Conservation (phyloP, 2,329 filamentous ascomycete species). For the Fusarium pininemorale region DNA sequence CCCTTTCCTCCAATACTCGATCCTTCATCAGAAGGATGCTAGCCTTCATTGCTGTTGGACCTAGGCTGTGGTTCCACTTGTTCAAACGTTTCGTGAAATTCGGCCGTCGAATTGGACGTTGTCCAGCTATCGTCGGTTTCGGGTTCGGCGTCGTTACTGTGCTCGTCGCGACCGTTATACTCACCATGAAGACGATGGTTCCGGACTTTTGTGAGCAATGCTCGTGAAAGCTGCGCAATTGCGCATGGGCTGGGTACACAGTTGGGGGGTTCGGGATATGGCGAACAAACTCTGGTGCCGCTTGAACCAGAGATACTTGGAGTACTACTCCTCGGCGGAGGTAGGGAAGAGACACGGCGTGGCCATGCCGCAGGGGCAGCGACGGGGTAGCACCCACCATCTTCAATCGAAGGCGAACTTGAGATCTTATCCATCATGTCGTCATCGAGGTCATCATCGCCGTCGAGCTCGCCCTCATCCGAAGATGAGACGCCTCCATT, state of each 20-base stretch:
- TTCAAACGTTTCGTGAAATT: conserved; percentile 15
- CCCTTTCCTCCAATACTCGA: neutral
- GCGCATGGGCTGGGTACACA: conserved; percentile 33
- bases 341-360: conserved; percentile 55
- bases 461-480: conserved; percentile 72
- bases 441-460: conserved; percentile 80
- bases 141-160: conserved; percentile 44
- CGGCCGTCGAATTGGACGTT: conserved; percentile 12
- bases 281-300: conserved; percentile 47
- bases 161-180: conserved; percentile 50
- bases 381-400: conserved; percentile 80
- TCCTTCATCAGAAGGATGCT: conserved; percentile 31
- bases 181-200: conserved; percentile 62
- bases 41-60: conserved; percentile 17
- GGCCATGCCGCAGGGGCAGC: conserved; percentile 53
- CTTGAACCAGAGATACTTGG: conserved; percentile 36
- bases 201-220: conserved; percentile 21
- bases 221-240: conserved; percentile 29
- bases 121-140: conserved; percentile 12
- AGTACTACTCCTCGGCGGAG: conserved; percentile 47
- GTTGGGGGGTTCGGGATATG: conserved; percentile 53
- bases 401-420: conserved; percentile 97
- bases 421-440: conserved; percentile 99
- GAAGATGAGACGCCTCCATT: conserved; percentile 64
- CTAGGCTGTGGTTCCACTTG: neutral